phyloP scores from a whole-genome alignment of 225 moss, liverwort and hornwort genomes.

The Straminergon stramineum region DNA sequence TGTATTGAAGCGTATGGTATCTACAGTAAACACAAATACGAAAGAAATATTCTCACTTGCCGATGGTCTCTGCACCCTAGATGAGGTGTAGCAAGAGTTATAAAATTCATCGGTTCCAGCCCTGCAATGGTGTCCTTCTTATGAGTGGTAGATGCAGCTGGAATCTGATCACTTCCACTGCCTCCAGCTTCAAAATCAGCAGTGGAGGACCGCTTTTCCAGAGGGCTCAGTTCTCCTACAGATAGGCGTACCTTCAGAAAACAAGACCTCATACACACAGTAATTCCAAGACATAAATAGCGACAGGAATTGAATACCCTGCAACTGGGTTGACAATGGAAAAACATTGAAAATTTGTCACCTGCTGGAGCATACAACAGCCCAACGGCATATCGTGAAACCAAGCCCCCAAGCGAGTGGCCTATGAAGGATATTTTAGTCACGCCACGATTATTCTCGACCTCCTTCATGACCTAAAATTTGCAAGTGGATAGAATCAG shows the following conservation, averaged over 20 bases:
- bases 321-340: background rate
- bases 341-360: background rate
- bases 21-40: background rate
- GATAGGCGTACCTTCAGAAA: background rate
- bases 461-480: conserved; percentile 39
- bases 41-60: conserved; percentile 22
- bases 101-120: conserved; percentile 57
- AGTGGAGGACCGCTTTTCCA: background rate
- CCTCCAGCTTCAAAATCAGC: conserved; percentile 3
- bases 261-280: background rate
- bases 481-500: background rate
- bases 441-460: conserved; percentile 38
- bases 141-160: background rate
- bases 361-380: conserved; percentile 46
- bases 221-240: conserved; percentile 8
- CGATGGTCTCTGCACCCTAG: conserved; percentile 49
- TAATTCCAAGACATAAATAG: background rate
- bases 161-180: background rate
- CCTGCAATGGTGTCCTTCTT: conserved; percentile 33
- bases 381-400: conserved; percentile 68
- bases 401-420: conserved; percentile 88
- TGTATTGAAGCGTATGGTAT: background rate
- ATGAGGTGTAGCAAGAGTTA: conserved; percentile 70
- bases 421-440: conserved; percentile 63
- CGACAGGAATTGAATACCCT: background rate